phyloP scores from a whole-genome alignment of 2,329 filamentous ascomycete genomes.

The Sclerotinia trifoliorum region DNA sequence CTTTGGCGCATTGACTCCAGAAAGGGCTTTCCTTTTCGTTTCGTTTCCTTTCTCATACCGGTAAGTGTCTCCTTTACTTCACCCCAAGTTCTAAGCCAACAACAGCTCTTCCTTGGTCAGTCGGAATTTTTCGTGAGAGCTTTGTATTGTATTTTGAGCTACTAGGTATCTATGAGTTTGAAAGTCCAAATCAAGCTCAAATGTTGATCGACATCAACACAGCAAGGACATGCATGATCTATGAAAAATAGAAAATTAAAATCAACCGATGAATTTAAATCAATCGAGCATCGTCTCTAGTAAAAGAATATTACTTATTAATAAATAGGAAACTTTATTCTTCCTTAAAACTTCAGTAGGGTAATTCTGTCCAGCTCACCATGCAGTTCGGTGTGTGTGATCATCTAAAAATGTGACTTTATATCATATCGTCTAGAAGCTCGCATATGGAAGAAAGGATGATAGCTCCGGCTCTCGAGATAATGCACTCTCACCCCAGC shows the following conservation, averaged over 20 bases:
- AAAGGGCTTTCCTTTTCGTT: too few species aligned
- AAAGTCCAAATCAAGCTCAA: too few species aligned
- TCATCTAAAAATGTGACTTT: too few species aligned
- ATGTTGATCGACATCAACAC: too few species aligned
- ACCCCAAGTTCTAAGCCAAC: background rate
- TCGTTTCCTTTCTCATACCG: background rate
- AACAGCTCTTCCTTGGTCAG: background rate
- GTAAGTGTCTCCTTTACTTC: background rate
- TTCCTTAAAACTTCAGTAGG: background rate
- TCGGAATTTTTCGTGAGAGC: too few species aligned
- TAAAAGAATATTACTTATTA: too few species aligned
- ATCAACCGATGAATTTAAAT: background rate
- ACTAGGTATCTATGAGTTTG: background rate
- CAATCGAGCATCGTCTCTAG: background rate
- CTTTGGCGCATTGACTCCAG: background rate
- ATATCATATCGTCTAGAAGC: background rate
- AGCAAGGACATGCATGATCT: too few species aligned
- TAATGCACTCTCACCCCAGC: background rate
- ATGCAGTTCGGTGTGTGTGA: constrained; percentile 1
- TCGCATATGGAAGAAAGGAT: constrained; percentile 2
- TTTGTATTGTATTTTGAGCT: background rate
- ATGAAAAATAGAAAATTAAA: background rate
- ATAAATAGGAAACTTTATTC: background rate
- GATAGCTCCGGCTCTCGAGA: background rate
- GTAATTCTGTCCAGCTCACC: constrained; percentile 17